Conservation (phyloP, 805 yeast genomes). For the Metschnikowia noctiluminum region DNA sequence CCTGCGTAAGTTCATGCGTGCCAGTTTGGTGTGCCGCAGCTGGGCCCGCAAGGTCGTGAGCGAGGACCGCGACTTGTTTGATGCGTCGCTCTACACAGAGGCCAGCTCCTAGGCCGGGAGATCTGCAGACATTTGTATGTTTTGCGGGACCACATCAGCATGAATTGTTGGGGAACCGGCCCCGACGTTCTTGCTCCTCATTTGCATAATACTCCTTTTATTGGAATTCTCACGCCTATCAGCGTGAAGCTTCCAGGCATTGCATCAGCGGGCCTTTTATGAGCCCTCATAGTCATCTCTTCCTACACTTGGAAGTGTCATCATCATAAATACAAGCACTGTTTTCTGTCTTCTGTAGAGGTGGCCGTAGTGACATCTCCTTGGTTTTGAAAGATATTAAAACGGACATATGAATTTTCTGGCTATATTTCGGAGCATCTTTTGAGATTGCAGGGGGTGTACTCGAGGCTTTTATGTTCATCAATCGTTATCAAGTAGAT, state of each 20-base stretch:
- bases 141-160: not conserved
- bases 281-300: not conserved
- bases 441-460: no score
- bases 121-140: not conserved
- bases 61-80: constrained; percentile 42
- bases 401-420: no score
- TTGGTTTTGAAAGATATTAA: no score
- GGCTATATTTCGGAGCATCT: no score
- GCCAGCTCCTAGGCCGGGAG: constrained; percentile 1
- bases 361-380: no score
- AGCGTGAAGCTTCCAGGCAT: not conserved
- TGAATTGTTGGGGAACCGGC: not conserved
- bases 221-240: not conserved
- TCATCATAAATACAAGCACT: no score
- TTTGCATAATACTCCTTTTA: not conserved
- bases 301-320: not conserved
- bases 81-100: constrained; percentile 23
- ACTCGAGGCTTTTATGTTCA: no score
- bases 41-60: constrained; percentile 67
- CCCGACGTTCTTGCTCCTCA: not conserved
- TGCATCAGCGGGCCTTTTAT: not conserved
- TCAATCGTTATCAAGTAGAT: no score
- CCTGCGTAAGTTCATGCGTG: constrained; percentile 82
- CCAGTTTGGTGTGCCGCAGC: constrained; percentile 72
- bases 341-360: no score